phyloP scores from a whole-genome alignment of 2,329 filamentous ascomycete species.

The Mycosphaerelloides madeirae region DNA sequence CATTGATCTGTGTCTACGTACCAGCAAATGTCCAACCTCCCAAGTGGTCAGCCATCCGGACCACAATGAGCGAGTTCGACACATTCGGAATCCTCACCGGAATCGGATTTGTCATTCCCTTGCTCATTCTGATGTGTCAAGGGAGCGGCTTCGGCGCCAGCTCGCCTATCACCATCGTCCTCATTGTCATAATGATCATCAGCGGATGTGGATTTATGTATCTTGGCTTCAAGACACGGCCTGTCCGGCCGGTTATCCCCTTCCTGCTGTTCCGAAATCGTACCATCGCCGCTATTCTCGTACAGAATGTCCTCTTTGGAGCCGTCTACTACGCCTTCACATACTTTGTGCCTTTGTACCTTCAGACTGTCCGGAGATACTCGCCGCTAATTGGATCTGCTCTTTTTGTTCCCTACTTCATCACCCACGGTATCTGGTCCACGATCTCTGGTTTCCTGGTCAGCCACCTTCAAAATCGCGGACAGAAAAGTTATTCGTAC shows the following conservation, averaged over 20 bases:
- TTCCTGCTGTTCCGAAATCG: constrained; percentile 22
- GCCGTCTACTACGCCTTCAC: constrained; percentile 21
- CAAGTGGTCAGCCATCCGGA: background rate
- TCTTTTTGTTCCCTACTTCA: constrained; percentile 19
- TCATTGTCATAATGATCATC: too few relatives aligned
- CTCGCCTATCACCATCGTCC: too few relatives aligned
- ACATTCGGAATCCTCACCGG: constrained; percentile 10
- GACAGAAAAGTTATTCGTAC: constrained; percentile 14
- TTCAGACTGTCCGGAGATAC: constrained; percentile 14
- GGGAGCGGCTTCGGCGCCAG: constrained; percentile 18
- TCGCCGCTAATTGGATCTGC: constrained; percentile 9
- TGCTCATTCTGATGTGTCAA: background rate
- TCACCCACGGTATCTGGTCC: constrained; percentile 19
- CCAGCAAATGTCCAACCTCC: constrained; percentile 6
- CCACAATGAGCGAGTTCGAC: background rate
- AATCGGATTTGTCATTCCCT: background rate
- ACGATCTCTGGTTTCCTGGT: constrained; percentile 15
- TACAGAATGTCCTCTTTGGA: constrained; percentile 22
- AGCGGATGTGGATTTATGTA: too few relatives aligned
- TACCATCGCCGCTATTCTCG: constrained; percentile 17
- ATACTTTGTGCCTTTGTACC: constrained; percentile 20
- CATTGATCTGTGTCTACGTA: constrained; percentile 10
- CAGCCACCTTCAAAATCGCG: constrained; percentile 5
- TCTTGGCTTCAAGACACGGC: too few relatives aligned
- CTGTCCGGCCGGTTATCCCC: constrained; percentile 18